phyloP scores from a whole-genome alignment of 352 stramenopile species.

The Globisporangium paddicum region DNA sequence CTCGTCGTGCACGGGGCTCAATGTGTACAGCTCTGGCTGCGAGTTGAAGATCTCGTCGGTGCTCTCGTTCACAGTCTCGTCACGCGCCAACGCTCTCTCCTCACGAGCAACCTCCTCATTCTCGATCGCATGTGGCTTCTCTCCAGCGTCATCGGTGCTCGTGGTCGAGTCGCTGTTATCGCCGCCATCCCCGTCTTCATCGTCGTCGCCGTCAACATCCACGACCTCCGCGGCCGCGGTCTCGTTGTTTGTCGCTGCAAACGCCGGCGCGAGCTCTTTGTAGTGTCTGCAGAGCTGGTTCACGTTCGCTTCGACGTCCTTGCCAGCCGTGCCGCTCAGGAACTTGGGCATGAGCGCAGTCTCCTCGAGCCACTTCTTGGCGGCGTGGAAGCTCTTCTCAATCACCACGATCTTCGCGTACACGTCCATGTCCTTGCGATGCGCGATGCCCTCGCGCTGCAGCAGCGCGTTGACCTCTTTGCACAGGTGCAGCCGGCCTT shows the following conservation, averaged over 20 bases:
- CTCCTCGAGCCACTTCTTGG: slow-evolving; percentile 22
- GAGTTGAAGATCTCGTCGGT: background rate
- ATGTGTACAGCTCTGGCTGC: background rate
- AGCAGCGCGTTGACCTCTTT: slow-evolving; percentile 12
- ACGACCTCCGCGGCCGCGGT: slow-evolving; percentile 6
- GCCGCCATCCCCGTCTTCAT: background rate
- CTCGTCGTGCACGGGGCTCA: background rate
- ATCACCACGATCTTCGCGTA: slow-evolving; percentile 8
- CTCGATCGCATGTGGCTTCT: background rate
- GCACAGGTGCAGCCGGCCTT: slow-evolving; percentile 6
- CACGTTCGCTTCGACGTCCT: slow-evolving; percentile 14
- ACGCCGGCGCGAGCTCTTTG: slow-evolving; percentile 12
- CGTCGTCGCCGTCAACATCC: slow-evolving; percentile 8
- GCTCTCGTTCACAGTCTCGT: background rate
- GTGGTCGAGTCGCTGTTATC: background rate
- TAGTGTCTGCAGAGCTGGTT: slow-evolving; percentile 14
- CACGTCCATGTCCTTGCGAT: slow-evolving; percentile 14
- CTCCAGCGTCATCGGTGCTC: background rate
- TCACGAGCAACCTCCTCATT: background rate
- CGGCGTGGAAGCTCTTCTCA: slow-evolving; percentile 15
- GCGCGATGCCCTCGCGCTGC: slow-evolving; percentile 6
- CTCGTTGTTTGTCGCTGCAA: slow-evolving; percentile 9
- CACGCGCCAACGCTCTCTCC: background rate
- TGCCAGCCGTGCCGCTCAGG: slow-evolving; percentile 2
- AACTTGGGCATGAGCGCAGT: slow-evolving; percentile 14